A percentile compares a stretch with the other conserved stretches of the same genome.
Evolutionary conservation across 805 yeast species (phyloP).

Genomic region (Starmerella asiatica): DNA sequence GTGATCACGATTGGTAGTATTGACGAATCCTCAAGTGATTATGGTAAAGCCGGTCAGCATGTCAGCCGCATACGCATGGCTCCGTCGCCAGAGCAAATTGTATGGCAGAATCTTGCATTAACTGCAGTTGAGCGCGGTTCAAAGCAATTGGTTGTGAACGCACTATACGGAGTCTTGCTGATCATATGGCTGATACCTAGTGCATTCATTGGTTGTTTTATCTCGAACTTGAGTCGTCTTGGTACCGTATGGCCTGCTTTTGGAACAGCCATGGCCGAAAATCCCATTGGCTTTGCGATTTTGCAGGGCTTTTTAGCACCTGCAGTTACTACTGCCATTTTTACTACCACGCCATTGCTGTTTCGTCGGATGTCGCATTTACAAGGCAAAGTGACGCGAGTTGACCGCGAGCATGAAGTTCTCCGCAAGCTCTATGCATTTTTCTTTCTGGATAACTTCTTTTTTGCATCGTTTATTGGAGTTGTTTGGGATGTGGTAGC

Average conservation of each 20-base stretch:
- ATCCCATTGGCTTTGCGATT: constrained; percentile 24
- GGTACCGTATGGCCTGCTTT: constrained; percentile 30
- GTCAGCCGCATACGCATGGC: constrained; percentile 20
- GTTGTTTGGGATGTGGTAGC: constrained; percentile 29
- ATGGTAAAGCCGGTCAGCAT: neutral
- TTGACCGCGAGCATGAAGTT: constrained; percentile 29
- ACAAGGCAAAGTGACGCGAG: constrained; percentile 29
- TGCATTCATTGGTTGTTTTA: constrained; percentile 31
- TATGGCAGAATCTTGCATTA: constrained; percentile 28
- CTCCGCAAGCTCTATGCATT: constrained; percentile 28
- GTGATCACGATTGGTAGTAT: neutral
- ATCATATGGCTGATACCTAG: constrained; percentile 30
- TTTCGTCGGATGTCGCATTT: constrained; percentile 28
- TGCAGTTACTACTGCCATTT: constrained; percentile 25
- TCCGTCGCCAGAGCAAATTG: constrained; percentile 27
- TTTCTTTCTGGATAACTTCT: constrained; percentile 30
- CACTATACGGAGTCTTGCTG: constrained; percentile 23
- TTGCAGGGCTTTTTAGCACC: constrained; percentile 32
- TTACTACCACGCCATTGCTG: constrained; percentile 26
- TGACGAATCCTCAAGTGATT: constrained; percentile 1
- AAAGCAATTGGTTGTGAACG: constrained; percentile 27
- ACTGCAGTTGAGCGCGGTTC: constrained; percentile 21
- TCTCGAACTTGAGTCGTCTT: constrained; percentile 28
- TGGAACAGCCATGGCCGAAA: constrained; percentile 20
- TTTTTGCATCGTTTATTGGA: constrained; percentile 29